Conservation (phyloP, 1,284 basidiomycete species). For the Serendipita sp. region DNA sequence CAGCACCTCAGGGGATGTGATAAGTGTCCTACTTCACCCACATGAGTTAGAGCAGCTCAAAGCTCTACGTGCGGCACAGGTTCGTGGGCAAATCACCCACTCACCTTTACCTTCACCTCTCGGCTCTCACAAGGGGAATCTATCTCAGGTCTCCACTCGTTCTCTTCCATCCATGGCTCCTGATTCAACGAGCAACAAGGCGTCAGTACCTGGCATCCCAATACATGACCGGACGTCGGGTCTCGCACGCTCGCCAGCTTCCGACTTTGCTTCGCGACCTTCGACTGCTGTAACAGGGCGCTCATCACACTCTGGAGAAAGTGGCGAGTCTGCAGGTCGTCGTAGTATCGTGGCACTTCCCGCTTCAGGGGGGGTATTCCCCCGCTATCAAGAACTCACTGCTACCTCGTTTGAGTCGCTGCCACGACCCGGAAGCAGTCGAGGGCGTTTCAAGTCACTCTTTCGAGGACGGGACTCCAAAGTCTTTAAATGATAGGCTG, state of each 20-base stretch:
- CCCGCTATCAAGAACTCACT: neutral
- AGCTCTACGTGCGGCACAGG: neutral
- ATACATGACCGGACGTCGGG: neutral
- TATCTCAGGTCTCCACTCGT: neutral
- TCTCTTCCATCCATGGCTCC: neutral
- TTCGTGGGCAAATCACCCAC: neutral
- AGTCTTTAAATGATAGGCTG: constrained; percentile 1
- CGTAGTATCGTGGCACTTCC: neutral
- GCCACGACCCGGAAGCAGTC: neutral
- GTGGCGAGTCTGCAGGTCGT: neutral
- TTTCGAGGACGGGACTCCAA: neutral
- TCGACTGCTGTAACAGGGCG: neutral
- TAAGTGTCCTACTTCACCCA: neutral
- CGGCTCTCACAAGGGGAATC: neutral
- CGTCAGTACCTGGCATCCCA: neutral
- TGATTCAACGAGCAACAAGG: neutral
- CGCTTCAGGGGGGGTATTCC: neutral
- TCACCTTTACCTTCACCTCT: neutral
- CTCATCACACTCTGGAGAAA: neutral
- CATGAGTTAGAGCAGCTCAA: neutral
- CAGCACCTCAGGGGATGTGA: neutral
- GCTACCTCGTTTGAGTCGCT: neutral
- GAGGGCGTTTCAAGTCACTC: constrained; percentile 2
- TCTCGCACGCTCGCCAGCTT: neutral
- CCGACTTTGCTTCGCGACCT: neutral